Percentiles rank a stretch among this genome's conserved stretches.
Evolutionary conservation across 1,139 yeast species (phyloP).

Genomic region (Arxiozyma telluris): DNA sequence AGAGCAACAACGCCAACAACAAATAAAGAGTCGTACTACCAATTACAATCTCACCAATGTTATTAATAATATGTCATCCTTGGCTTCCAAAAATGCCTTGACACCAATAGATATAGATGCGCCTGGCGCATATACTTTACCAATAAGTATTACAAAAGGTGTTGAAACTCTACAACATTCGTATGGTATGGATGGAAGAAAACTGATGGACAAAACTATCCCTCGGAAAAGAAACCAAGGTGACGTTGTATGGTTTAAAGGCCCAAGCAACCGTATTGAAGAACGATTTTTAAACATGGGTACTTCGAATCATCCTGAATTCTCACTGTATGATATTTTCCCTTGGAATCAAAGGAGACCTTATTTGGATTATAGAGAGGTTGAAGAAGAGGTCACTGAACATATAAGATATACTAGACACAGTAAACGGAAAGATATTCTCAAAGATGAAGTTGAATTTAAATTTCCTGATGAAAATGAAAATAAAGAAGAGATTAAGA

Average conservation of each 20-base stretch:
- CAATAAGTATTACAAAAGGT: conserved; percentile 25
- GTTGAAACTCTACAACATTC: conserved; percentile 26
- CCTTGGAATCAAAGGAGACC: conserved; percentile 10
- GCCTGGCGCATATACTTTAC: conserved; percentile 24
- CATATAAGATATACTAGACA: conserved; percentile 4
- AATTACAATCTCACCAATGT: conserved; percentile 20
- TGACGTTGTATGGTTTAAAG: conserved; percentile 68
- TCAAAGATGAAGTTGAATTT: conserved; percentile 4
- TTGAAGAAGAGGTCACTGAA: conserved; percentile 16
- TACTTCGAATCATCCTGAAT: conserved; percentile 14
- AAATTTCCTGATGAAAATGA: conserved; percentile 9
- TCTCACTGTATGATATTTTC: conserved; percentile 21
- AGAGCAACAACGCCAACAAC: conserved; percentile 20
- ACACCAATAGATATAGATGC: conserved; percentile 23
- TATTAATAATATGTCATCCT: conserved; percentile 21
- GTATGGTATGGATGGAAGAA: conserved; percentile 25
- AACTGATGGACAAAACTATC: conserved; percentile 2
- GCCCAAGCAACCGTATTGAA: conserved; percentile 60
- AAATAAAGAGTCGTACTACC: conserved; percentile 16
- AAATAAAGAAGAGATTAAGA: conserved; percentile 7
- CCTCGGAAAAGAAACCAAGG: conserved; percentile 25
- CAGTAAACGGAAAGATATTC: conserved; percentile 2
- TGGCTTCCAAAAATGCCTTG: conserved; percentile 19
- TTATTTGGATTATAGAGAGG: conserved; percentile 19
- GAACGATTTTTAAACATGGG: conserved; percentile 36